Evolutionary conservation across 768 basidiomycete genomes (phyloP), one percentile per base, ranked within the genome.

Genomic region (Hebeloma cylindrosporum): DNA sequence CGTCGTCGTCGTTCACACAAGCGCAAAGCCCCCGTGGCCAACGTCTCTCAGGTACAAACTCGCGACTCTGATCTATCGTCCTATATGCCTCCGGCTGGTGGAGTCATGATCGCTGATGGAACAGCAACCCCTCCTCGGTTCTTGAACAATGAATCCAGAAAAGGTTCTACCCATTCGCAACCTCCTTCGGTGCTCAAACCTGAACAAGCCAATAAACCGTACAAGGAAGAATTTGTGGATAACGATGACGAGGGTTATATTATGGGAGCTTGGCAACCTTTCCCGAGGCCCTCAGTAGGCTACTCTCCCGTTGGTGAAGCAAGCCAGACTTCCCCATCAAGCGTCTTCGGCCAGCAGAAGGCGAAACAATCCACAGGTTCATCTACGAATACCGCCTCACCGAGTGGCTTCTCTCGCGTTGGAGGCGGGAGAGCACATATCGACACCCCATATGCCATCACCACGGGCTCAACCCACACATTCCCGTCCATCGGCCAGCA

Each of bases 221-320:
- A 88, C 60, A 75, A 74, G 51, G 86, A 90, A 57, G 85, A 54
- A 36, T 41, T 42, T 17, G 9, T 49, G 28, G 58, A 90, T 31
- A 85, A 77, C 52, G 88, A 90, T 48, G 86, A 86, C 54, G 88
- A 88, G 51, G 86, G 89, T 9, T 87, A 74, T 52, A 96, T 97
- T 59, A 95, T 97, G 91, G 85, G 84, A 30, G 90, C 94, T n/a
- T 95, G 92, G 90, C 83, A 85, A 52, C 80, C 83, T 21, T 87
- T 80, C 70, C 79, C 79, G 0, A 69, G 75, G 26, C 40, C 52
- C 22, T 52, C 44, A 5, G 61, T 72, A 16, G 77, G 77, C 0
- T 80, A 81, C 58, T 42, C 60, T 16, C 65, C 75, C 7, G 71
- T 82, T 16, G 65, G 66, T 16, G 74, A 77, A 23, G 56, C n/a